Base-by-base conservation (phyloP, 345 rosid species). In the Turnera subulata region DNA sequence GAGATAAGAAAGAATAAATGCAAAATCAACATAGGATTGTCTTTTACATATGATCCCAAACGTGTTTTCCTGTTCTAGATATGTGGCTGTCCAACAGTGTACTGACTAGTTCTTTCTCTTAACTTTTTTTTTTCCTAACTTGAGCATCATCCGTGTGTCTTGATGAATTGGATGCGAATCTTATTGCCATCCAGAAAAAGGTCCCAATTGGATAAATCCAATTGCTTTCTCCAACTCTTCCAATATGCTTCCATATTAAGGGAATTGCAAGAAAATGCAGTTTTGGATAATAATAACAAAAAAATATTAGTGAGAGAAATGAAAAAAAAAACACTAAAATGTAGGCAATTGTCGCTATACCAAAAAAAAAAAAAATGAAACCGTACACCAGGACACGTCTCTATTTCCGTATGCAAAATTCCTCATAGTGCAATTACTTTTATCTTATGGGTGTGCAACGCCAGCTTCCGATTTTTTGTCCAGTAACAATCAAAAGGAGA, bases 161-260 rank as follows among this genome's bases (percentile, higher is more conserved):
- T 56, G 22, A 17, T 38, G 62, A 53, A 65, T 54, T 23, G 47
- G 67, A 65, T 65, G 61, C 69, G 67, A 64, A 69, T 69, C 61
- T 48, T 54, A 61, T 37, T 61, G 22, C 33, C 46, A 14, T 58
- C 22, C 47, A 48, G 24, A 58, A 29, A 59, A 63, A 66, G 73
- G 75, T 77, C 76, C 76, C 82, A 68, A 77, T 1, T 73, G 75
- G 78, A 79, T 82, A 71, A 68, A 66, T 46, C 64, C 73, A 55
- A 55, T 42, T 58, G 26, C 65, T 23, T 61, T 66, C n/a, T n/a
- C n/a, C n/a, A n/a, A n/a, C n/a, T n/a, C n/a, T n/a, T n/a, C n/a
- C n/a, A n/a, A 78, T 81, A 78, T 79, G 72, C 76, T 74, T 54
- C 75, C 57, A 46, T 40, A 1, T 38, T 6, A 50, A 39, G 37